Evolutionary conservation across 139 green algal species (phyloP), one percentile per base, ranked within the genome.

Genomic region (Coelastrella sp.): DNA sequence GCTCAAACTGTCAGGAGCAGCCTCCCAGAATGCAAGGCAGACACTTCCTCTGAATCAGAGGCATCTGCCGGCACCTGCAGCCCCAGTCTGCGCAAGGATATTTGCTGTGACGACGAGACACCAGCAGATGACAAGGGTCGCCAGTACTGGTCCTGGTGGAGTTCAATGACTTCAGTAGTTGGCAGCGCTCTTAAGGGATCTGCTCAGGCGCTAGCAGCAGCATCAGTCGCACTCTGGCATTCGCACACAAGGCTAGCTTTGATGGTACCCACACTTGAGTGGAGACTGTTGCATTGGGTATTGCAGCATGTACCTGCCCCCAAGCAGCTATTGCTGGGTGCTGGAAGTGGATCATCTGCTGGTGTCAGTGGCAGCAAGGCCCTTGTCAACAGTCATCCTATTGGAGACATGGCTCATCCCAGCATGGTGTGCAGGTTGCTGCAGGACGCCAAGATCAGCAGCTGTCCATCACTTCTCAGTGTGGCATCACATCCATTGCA

Each of bases 261-360:
- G 67, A n/a, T 80, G 67, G n/a, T 86, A 32, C 80, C 80, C 3
- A 51, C 25, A 23, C 34, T 86, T 21, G 80, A 86, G 35, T 79
- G 67, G 66, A 59, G 40, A 48, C 67, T 86, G 66, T 51, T 86
- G 67, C 67, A 53, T 4, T 86, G 80, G 80, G 8, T 80, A 2
- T 21, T 72, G 37, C 37, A 57, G 67, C 67, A 45, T 2, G 23
- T 79, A 13, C 21, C 79, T 37, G 30, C 45, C 6, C 45, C 63
- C 5, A 57, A 30, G 2, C 64, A 40, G 63, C 32, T 57, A n/a
- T 64, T 85, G 79, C n/a, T 84, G 25, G 48, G 45, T 9, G 79
- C 64, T 57, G 27, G 60, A 23, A 9, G 40, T 9, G 38, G 59
- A 34, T 38, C 5, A 7, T n/a, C 51, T 83, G 38, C 19, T 34